phyloP scores from a whole-genome alignment of 2,329 filamentous ascomycete genomes.

The Colletotrichum incanum region DNA sequence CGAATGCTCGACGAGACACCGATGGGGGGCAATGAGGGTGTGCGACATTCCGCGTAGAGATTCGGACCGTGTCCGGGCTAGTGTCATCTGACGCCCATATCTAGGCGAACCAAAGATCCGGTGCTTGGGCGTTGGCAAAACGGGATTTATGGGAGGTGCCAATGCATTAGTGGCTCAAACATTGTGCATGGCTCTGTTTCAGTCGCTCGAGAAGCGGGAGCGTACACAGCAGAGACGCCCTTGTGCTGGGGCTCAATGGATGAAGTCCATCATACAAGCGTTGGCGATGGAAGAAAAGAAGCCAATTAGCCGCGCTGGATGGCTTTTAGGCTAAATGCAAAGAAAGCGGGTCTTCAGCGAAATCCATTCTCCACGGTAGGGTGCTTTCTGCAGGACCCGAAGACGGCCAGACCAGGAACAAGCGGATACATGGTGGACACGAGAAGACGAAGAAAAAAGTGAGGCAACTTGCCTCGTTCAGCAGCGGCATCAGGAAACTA shows the following conservation, averaged over 20 bases:
- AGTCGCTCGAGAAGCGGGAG: background rate
- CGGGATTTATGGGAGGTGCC: background rate
- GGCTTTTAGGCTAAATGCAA: conserved; percentile 42
- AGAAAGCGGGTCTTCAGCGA: conserved; percentile 30
- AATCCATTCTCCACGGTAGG: conserved; percentile 27
- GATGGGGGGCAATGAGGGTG: conserved; percentile 9
- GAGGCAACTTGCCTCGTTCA: conserved; percentile 11
- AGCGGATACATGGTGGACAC: background rate
- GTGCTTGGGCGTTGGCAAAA: background rate
- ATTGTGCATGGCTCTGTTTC: background rate
- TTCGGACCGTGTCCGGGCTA: conserved; percentile 1
- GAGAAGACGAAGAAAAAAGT: background rate
- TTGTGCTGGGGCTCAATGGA: background rate
- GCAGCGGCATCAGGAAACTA: background rate
- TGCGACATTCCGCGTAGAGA: conserved; percentile 27
- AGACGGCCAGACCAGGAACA: conserved; percentile 19
- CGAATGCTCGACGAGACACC: conserved; percentile 12
- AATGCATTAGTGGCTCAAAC: background rate
- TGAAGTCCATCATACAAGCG: conserved; percentile 17
- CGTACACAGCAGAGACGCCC: background rate
- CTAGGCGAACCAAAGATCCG: conserved; percentile 15
- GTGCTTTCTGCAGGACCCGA: background rate
- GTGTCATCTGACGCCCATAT: conserved; percentile 6
- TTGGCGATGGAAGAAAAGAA: conserved; percentile 29
- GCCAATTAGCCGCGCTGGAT: conserved; percentile 41